A percentile compares a stretch with the other conserved stretches of the same genome.
Conservation (phyloP, 805 yeast genomes). For the Metschnikowia proteae region DNA sequence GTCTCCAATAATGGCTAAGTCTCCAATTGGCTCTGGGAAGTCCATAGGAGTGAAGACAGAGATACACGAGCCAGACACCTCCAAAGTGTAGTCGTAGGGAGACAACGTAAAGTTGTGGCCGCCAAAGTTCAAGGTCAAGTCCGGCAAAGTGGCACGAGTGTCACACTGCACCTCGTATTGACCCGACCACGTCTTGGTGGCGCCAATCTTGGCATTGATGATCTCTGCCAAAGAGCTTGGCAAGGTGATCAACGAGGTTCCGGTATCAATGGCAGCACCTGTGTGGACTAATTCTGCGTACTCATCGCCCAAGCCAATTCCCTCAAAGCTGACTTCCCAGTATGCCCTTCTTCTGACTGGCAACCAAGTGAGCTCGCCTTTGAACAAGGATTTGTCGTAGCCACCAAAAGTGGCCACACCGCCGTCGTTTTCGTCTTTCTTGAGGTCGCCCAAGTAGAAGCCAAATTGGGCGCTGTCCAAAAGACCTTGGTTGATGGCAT, state of each 20-base stretch:
- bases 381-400: conserved; percentile 66
- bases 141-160: conserved; percentile 79
- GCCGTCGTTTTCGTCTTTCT: conserved; percentile 63
- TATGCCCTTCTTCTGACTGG: conserved; percentile 99
- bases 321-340: conserved; percentile 96
- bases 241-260: conserved; percentile 92
- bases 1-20: conserved; percentile 93
- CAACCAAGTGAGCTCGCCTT: conserved; percentile 88
- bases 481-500: conserved; percentile 77
- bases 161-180: conserved; percentile 93
- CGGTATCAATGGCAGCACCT: conserved; percentile 98
- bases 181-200: conserved; percentile 95
- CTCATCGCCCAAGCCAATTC: conserved; percentile 89
- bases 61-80: conserved; percentile 91
- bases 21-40: conserved; percentile 95
- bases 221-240: conserved; percentile 96
- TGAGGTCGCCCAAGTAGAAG: conserved; percentile 81
- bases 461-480: conserved; percentile 84
- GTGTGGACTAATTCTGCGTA: conserved; percentile 74
- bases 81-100: conserved; percentile 90
- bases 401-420: conserved; percentile 98
- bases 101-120: conserved; percentile 90
- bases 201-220: conserved; percentile 93
- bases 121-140: conserved; percentile 81
- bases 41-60: conserved; percentile 97